These are phyloP conservation scores for Ascochyta pisi DNA, from an alignment of 2,329 filamentous ascomycete genomes.

Conservation along the genomic window DNA sequence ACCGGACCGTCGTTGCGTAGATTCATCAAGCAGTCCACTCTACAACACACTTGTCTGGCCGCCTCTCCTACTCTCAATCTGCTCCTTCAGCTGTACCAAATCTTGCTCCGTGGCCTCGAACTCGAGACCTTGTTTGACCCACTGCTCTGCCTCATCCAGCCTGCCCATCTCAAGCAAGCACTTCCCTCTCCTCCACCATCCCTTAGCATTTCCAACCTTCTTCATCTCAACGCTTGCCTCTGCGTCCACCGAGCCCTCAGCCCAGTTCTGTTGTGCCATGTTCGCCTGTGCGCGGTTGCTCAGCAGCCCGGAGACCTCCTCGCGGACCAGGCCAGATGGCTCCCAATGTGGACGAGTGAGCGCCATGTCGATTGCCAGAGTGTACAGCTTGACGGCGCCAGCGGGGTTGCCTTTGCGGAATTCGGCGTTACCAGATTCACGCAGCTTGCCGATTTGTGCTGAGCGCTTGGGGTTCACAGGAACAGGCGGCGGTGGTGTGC, in stretches of 20 bases:
- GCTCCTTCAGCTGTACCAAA: conserved; percentile 44
- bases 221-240: conserved; percentile 88
- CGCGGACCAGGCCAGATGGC: conserved; percentile 78
- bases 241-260: conserved; percentile 85
- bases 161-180: conserved; percentile 91
- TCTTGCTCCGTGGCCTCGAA: conserved; percentile 71
- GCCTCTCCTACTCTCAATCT: conserved; percentile 56
- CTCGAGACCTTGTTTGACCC: conserved; percentile 79
- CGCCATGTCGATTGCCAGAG: conserved; percentile 89
- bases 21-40: not conserved
- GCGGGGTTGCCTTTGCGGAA: conserved; percentile 78
- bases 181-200: conserved; percentile 87
- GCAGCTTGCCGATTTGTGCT: conserved; percentile 87
- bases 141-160: conserved; percentile 79
- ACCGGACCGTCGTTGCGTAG: not conserved
- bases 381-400: conserved; percentile 83
- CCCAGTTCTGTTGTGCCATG: conserved; percentile 83
- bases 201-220: conserved; percentile 87
- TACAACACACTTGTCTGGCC: conserved; percentile 6
- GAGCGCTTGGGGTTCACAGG: conserved; percentile 92
- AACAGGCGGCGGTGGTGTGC: conserved; percentile 81
- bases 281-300: conserved; percentile 89
- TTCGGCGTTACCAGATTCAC: conserved; percentile 82
- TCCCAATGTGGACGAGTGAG: conserved; percentile 85
- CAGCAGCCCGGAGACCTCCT: conserved; percentile 81